Base-by-base conservation (phyloP, 2,329 filamentous ascomycete genomes). In the Botrytis byssoidea region DNA sequence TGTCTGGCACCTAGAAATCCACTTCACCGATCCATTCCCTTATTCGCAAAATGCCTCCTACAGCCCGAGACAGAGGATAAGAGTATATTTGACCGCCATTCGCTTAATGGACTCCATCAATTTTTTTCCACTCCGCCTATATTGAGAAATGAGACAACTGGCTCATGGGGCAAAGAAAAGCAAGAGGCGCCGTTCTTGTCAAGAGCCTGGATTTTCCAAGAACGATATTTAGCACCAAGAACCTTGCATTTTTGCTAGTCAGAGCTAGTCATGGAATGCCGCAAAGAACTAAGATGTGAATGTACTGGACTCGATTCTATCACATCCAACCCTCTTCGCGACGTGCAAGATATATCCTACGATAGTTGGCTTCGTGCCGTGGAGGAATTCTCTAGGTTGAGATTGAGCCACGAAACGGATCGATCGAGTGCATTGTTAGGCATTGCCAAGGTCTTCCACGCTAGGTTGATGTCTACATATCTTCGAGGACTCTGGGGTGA, bases 201-300 rank as follows among this genome's bases (percentile, higher is more conserved):
- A 20, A 61, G 68, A 70, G 55, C 40, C 22, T 70, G 55, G 68
- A 35, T n/a, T 16, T 70, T 46, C 7, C 67, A 70, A 70, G 55
- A 70, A 59, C 29, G 29, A 60, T 46, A 46, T 35, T 40, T 48
- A 70, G 68, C 68, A 25, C 68, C 68, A 8, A 46, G 29, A 46
- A 70, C 40, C 18, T 70, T 70, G 22, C 29, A 61, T 22, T 37
- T 70, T 22, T 46, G 40, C 42, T n/a, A 37, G 5, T 29, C 48
- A 9, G 55, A 61, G 32, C 37, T 61, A 12, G 29, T 61, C 37
- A 60, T 70, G 51, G 40, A 61, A 46, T 61, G 55, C 40, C 35
- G 51, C n/a, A 32, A 42, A 16, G 67, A 40, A 35, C 32, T 70
- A 20, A 60, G 37, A n/a, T 70, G 68, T 35, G 40, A 70, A 46